Evolutionary conservation across 2,329 filamentous ascomycete species (phyloP).

Genomic region (Xylariaceae sp.): DNA sequence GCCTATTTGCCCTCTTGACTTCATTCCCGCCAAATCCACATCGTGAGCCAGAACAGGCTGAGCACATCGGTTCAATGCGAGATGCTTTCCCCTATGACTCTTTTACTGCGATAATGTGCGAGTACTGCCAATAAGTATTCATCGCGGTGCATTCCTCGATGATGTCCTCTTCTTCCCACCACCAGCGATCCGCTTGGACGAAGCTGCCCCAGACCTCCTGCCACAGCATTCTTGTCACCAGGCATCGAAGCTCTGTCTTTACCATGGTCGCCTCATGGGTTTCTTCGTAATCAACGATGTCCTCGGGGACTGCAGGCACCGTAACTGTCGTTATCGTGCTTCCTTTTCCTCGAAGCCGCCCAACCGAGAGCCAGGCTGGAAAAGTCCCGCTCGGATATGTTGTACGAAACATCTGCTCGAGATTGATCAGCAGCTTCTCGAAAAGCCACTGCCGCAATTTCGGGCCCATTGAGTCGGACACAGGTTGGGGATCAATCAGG

Average conservation of each 20-base stretch:
- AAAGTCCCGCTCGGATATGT: conserved; percentile 51
- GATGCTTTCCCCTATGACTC: too few relatives aligned
- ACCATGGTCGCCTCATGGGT: conserved; percentile 23
- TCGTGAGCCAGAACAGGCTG: too few relatives aligned
- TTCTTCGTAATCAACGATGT: conserved; percentile 8
- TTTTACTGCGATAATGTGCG: conserved; percentile 48
- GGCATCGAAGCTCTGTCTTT: conserved; percentile 41
- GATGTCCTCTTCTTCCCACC: conserved; percentile 53
- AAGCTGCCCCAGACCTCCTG: conserved; percentile 51
- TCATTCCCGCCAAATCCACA: too few relatives aligned
- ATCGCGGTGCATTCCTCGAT: conserved; percentile 46
- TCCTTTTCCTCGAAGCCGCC: conserved; percentile 40
- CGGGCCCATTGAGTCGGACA: conserved; percentile 47
- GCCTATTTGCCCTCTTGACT: too few relatives aligned
- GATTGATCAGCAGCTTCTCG: conserved; percentile 48
- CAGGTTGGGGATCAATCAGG: conserved; percentile 55
- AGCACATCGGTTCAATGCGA: too few relatives aligned
- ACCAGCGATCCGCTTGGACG: conserved; percentile 45
- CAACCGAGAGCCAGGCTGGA: conserved; percentile 50
- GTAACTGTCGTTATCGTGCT: conserved; percentile 41
- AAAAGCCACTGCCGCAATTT: conserved; percentile 54
- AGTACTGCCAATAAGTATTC: conserved; percentile 53
- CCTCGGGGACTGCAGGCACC: conserved; percentile 37
- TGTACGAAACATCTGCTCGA: conserved; percentile 52
- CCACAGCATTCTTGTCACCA: conserved; percentile 52